These are phyloP conservation scores for Dendrobium chrysotoxum DNA, from an alignment of 106 monocot genomes.

Conservation along the genomic window DNA sequence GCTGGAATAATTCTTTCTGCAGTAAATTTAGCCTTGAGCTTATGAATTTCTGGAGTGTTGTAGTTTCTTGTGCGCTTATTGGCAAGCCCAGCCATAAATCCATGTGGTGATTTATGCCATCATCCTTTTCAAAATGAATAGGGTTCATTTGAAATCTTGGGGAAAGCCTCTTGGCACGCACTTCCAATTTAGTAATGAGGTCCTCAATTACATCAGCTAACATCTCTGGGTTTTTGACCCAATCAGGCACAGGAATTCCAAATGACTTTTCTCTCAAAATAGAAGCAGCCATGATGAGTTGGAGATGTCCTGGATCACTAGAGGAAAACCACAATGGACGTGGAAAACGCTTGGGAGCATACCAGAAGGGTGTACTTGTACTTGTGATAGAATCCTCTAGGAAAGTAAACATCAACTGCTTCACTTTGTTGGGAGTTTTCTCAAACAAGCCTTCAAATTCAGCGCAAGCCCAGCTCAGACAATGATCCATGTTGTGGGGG, in stretches of 20 bases:
- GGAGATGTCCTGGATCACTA: constrained; percentile 7
- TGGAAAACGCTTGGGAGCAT: constrained; percentile 9
- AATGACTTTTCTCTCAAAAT: constrained; percentile 2
- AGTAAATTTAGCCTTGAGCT: constrained; percentile 56
- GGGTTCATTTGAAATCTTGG: constrained; percentile 7
- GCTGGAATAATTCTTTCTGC: constrained; percentile 48
- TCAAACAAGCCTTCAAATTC: constrained; percentile 93
- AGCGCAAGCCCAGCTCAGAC: constrained; percentile 92
- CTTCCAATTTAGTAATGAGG: constrained; percentile 10
- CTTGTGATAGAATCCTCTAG: constrained; percentile 5
- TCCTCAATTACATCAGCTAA: constrained; percentile 10
- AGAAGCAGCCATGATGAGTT: constrained; percentile 9
- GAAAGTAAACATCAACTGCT: constrained; percentile 8
- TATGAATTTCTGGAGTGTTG: constrained; percentile 51
- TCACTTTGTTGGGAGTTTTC: constrained; percentile 63
- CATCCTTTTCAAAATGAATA: constrained; percentile 23
- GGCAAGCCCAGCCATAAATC: constrained; percentile 49
- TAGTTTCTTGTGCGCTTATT: constrained; percentile 68
- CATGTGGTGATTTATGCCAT: constrained; percentile 52
- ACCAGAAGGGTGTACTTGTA: constrained; percentile 5
- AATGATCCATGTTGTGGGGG: constrained; percentile 92
- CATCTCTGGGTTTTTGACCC: constrained; percentile 5
- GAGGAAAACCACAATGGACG: background rate
- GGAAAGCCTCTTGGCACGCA: background rate
- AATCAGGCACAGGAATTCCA: constrained; percentile 10